Evolutionary conservation across 2,329 filamentous ascomycete genomes (phyloP), one percentile per base, ranked within the genome.

Genomic region (Xylaria sp.): DNA sequence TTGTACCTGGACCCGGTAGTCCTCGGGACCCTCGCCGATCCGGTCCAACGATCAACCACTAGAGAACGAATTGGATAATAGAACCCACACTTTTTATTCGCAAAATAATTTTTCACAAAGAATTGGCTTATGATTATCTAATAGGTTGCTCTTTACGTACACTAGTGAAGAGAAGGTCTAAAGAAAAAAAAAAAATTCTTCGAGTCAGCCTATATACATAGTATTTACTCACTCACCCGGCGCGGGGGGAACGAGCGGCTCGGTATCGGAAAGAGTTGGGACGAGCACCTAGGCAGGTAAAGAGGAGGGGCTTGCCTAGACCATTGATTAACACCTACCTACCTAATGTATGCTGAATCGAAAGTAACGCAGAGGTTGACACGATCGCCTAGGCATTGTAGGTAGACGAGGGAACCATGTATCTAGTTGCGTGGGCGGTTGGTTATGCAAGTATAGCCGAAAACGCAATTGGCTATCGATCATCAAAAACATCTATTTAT

Each of bases 121-220:
- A 33, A 42, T 58, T 42, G 28, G 49, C 14, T 42, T 49, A 50
- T 54, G 23, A 62, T 62, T 57, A 51, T 33, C 54, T 49, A 58
- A 54, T 49, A 37, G 45, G 23, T 57, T 57, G 25, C 12, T 15
- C 42, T 19, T 5, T 31, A 31, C 19, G 21, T 31, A 28, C 33
- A 11, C 8, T 23, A 52, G 46, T 17, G 28, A 52, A 25, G 19
- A 19, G 35, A 31, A 31, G 28, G 11, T 7, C 11, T n/a, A 21
- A 25, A 38, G 25, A 31, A 31, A 31, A 31, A 31, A 31, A 4
- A 31, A 31, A 31, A 31, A 31, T n/a, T n/a, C n/a, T n/a, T n/a
- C n/a, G n/a, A n/a, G n/a, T n/a, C n/a, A n/a, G n/a, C n/a, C n/a
- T n/a, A n/a, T n/a, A n/a, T n/a, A n/a, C n/a, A n/a, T 5, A 31